A percentile compares a stretch with the other conserved stretches of the same genome.
phyloP scores from a whole-genome alignment of 768 basidiomycete genomes.

The Gelatoporia subvermispora region DNA sequence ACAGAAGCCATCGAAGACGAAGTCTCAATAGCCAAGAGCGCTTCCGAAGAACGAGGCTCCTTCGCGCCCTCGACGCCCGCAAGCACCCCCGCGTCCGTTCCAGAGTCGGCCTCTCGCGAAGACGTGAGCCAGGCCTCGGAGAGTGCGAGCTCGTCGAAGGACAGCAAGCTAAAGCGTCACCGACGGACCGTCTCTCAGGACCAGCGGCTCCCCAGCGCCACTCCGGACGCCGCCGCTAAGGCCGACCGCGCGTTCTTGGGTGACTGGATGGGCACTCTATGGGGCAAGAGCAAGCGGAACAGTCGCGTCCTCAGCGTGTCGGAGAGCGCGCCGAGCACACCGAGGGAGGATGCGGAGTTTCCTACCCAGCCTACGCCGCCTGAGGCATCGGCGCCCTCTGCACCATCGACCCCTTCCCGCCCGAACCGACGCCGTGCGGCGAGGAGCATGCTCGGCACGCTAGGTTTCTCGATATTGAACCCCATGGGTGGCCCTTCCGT shows the following conservation, averaged over 20 bases:
- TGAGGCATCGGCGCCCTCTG: conserved; percentile 8
- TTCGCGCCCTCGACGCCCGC: conserved; percentile 4
- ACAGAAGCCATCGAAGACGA: conserved; percentile 49
- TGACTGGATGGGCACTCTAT: conserved; percentile 79
- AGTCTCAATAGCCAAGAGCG: conserved; percentile 29
- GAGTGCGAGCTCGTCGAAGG: neutral
- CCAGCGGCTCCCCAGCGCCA: neutral
- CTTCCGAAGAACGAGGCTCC: conserved; percentile 20
- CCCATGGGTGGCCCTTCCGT: conserved; percentile 29
- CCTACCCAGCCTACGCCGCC: neutral
- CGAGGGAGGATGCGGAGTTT: too few relatives aligned
- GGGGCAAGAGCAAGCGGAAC: conserved; percentile 45
- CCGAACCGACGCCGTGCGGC: conserved; percentile 29
- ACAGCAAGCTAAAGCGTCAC: too few relatives aligned
- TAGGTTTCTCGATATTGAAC: conserved; percentile 66
- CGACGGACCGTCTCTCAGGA: neutral
- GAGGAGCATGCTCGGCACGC: conserved; percentile 66
- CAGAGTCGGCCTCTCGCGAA: neutral
- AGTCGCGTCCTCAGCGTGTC: neutral
- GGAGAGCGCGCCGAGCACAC: too few relatives aligned
- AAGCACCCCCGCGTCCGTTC: too few relatives aligned
- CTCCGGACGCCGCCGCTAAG: conserved; percentile 13
- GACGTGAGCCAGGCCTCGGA: conserved; percentile 1
- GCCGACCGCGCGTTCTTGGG: conserved; percentile 41
- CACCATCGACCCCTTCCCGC: conserved; percentile 7